Evolutionary conservation across 2,329 filamentous ascomycete genomes (phyloP).

Genomic region (Nannizzia gypsea): DNA sequence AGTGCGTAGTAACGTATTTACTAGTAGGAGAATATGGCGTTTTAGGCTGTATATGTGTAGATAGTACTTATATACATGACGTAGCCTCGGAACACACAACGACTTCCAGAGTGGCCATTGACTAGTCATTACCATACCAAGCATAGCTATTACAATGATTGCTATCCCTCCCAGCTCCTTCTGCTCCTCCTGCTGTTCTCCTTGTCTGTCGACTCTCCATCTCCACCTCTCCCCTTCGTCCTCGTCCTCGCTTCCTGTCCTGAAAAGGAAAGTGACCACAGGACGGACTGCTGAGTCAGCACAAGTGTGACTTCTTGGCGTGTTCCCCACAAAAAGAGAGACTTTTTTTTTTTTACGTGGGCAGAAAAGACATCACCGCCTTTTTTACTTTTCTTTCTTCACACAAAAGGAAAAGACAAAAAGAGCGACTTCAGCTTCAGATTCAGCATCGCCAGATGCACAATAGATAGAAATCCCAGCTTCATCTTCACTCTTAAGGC

Average conservation of each 20-base stretch:
- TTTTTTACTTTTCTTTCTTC: not conserved
- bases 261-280: not conserved
- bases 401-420: not conserved
- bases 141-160: no score
- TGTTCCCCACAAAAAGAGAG: not conserved
- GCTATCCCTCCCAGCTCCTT: no score
- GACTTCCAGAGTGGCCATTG: no score
- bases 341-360: not conserved
- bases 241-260: not conserved
- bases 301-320: not conserved
- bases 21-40: no score
- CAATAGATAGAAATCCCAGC: not conserved
- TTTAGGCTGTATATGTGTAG: no score
- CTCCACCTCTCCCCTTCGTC: not conserved
- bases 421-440: not conserved
- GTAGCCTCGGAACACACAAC: no score
- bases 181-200: no score
- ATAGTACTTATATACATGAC: no score
- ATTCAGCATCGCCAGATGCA: no score
- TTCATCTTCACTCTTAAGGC: not conserved
- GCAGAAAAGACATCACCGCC: not conserved
- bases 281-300: constrained; percentile 1
- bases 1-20: no score
- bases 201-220: no score
- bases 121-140: no score